Percentiles rank a stretch among this genome's conserved stretches.
phyloP scores from a whole-genome alignment of 2,329 filamentous ascomycete species.

The Pestalotiopsis fici region DNA sequence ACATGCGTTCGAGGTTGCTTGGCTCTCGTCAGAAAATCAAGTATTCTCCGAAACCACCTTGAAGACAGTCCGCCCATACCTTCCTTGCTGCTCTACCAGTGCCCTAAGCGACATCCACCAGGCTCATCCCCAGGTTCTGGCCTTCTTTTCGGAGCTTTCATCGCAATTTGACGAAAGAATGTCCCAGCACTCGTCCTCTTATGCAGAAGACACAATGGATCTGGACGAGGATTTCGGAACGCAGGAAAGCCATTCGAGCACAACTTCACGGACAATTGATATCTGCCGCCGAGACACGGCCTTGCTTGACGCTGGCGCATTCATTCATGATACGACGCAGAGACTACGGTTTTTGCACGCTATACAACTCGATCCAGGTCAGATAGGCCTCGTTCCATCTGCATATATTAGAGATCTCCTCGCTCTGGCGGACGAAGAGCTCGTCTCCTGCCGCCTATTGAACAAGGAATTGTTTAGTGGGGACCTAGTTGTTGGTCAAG shows the following conservation, averaged over 20 bases:
- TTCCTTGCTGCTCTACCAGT: slow-evolving; percentile 43
- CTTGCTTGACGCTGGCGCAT: slow-evolving; percentile 45
- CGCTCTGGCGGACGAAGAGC: slow-evolving; percentile 50
- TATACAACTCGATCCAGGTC: slow-evolving; percentile 42
- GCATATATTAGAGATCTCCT: slow-evolving; percentile 52
- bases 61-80: slow-evolving; percentile 41
- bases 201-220: slow-evolving; percentile 61
- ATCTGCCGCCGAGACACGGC: slow-evolving; percentile 48
- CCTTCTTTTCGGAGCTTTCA: slow-evolving; percentile 42
- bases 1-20: slow-evolving; percentile 39
- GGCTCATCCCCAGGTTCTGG: slow-evolving; percentile 41
- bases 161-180: slow-evolving; percentile 30
- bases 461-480: slow-evolving; percentile 54
- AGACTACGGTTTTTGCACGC: slow-evolving; percentile 46
- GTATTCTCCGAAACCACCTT: slow-evolving; percentile 49
- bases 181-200: slow-evolving; percentile 30
- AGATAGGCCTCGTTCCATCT: slow-evolving; percentile 51
- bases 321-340: slow-evolving; percentile 47
- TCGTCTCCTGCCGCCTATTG: slow-evolving; percentile 52
- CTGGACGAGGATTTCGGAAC: slow-evolving; percentile 67
- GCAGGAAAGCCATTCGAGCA: slow-evolving; percentile 51
- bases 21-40: slow-evolving; percentile 45
- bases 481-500: slow-evolving; percentile 50
- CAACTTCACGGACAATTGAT: slow-evolving; percentile 34
- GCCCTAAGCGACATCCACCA: slow-evolving; percentile 38